Conservation (phyloP, 257 asterid genomes). For the Fraxinus cuspidata region DNA sequence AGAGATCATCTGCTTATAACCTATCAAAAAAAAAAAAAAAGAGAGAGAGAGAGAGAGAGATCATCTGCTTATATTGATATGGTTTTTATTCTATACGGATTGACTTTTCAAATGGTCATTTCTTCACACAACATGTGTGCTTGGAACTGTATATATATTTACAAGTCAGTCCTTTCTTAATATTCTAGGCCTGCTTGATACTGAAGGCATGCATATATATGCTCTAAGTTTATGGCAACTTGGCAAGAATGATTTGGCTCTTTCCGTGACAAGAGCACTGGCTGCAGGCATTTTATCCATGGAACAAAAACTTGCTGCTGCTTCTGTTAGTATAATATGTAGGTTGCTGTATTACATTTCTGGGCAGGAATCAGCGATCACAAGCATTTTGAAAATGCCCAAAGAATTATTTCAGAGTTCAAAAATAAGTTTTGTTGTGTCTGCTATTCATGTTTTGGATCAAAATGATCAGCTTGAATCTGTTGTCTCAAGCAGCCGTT, state of each 20-base stretch:
- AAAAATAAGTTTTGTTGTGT: constrained; percentile 59
- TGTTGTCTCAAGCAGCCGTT: constrained; percentile 68
- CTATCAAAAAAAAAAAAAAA: no score
- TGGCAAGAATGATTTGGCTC: constrained; percentile 71
- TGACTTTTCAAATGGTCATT: neutral
- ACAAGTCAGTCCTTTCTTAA: constrained; percentile 29
- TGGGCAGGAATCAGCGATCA: constrained; percentile 72
- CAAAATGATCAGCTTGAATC: constrained; percentile 64
- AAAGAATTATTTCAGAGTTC: constrained; percentile 68
- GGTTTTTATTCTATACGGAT: neutral
- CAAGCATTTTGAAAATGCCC: constrained; percentile 78
- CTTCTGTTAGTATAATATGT: constrained; percentile 67
- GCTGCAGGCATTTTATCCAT: constrained; percentile 62
- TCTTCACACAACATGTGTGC: neutral
- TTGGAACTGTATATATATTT: constrained; percentile 10
- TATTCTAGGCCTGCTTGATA: constrained; percentile 76
- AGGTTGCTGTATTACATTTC: constrained; percentile 67
- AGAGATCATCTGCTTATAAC: neutral
- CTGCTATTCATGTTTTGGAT: constrained; percentile 81
- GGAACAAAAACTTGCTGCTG: constrained; percentile 67
- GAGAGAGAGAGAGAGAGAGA: no score
- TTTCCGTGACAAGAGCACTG: constrained; percentile 60
- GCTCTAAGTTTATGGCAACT: constrained; percentile 82
- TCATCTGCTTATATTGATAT: neutral
- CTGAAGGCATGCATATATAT: constrained; percentile 74